Base-by-base conservation (phyloP, 2,329 filamentous ascomycete genomes). In the Talaromyces sp. region DNA sequence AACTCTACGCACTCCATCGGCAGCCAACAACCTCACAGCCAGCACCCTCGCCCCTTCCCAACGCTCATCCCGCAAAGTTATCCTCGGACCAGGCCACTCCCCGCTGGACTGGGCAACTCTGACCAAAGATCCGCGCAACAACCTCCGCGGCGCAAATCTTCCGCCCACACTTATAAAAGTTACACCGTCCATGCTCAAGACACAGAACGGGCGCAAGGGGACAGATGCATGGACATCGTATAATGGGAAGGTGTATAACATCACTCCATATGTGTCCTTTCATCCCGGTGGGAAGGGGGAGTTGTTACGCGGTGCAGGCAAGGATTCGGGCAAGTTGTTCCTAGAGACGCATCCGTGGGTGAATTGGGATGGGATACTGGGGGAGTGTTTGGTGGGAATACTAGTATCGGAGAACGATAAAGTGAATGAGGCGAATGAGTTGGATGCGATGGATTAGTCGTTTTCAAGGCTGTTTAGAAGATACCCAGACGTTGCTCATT, bases 21-120 rank as follows among this genome's bases (percentile, higher is more conserved):
- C 65, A 77, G 77, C 69, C 64, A 78, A 78, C 70, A 71, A 76
- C 54, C 78, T 79, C 47, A 74, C 79, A 48, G 77, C 72, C 67
- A 77, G 73, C 70, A 79, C 78, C 57, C 76, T 82, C 16, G 73
- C 78, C 48, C 76, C 82, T 9, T 71, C 72, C 7, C 76, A 77
- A 65, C 79, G 85, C 76, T 67, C 76, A 14, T 75, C 76, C 4
- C 73, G 75, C 19, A 74, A 94, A 73, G 91, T 97, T 4, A 83
- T 90, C 9, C 86, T 99, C 4, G 85, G 88, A n/a, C 95, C 95
- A 0, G 94, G 95, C 37, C 93, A 94, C 81, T 97, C 92, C 2
- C 94, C 95, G 0, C 87, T 99, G 13, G 95, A 99, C 84, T 99
- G 95, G 95, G 95, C 95, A 13, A 88, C 90, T 6, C 85, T 97